Evolutionary conservation across 2,329 filamentous ascomycete species (phyloP).

Genomic region (Diaporthe vaccinii): DNA sequence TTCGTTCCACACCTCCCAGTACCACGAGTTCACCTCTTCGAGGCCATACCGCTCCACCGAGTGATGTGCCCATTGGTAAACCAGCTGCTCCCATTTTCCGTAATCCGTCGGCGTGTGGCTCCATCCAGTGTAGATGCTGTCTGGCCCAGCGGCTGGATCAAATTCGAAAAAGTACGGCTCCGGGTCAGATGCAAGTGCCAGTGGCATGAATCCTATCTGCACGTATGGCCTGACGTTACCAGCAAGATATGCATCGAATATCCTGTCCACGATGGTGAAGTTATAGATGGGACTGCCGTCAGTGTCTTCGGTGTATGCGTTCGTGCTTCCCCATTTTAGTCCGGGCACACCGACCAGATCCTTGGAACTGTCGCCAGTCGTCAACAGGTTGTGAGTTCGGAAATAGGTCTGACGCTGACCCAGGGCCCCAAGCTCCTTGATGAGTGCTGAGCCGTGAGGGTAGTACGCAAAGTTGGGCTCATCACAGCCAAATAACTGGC

Average conservation of each 20-base stretch:
- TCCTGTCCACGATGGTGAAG: conserved; percentile 25
- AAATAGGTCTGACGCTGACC: conserved; percentile 28
- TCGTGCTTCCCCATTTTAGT: conserved; percentile 30
- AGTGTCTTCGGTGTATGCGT: conserved; percentile 26
- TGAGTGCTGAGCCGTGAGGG: conserved; percentile 6
- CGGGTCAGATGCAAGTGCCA: conserved; percentile 16
- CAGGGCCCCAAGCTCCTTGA: conserved; percentile 25
- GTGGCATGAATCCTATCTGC: conserved; percentile 24
- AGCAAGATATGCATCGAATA: conserved; percentile 32
- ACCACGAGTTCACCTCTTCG: conserved; percentile 28
- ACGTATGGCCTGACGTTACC: conserved; percentile 31
- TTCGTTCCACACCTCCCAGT: conserved; percentile 33
- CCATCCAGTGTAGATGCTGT: conserved; percentile 33
- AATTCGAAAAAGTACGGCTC: conserved; percentile 33
- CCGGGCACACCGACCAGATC: conserved; percentile 32
- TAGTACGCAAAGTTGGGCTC: conserved; percentile 33
- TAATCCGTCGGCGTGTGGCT: conserved; percentile 13
- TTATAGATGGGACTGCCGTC: conserved; percentile 28
- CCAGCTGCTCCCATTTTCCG: conserved; percentile 18
- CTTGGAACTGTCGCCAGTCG: conserved; percentile 24
- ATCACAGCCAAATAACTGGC: conserved; percentile 31
- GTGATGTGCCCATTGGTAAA: conserved; percentile 22
- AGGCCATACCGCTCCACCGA: conserved; percentile 25
- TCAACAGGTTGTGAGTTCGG: conserved; percentile 29
- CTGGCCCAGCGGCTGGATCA: conserved; percentile 24